Conservation (phyloP, 2,329 filamentous ascomycete genomes). For the Fusarium sublunatum region DNA sequence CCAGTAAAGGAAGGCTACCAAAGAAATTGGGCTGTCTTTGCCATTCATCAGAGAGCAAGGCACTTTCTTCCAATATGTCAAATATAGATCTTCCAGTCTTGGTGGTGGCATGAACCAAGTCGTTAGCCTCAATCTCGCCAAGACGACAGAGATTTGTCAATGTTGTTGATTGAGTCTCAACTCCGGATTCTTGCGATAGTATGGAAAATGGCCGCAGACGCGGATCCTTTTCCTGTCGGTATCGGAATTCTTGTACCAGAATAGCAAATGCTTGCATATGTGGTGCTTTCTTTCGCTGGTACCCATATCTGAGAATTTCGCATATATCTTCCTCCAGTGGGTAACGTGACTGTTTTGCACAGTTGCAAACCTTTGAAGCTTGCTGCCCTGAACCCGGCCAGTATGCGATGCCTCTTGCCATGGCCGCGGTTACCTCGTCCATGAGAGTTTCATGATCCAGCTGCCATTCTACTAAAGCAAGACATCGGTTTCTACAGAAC, state of each 20-base stretch:
- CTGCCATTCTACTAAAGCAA: accelerated
- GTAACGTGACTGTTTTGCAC: accelerated
- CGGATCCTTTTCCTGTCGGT: background rate
- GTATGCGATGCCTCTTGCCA: background rate
- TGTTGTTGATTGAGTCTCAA: background rate
- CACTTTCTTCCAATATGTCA: background rate
- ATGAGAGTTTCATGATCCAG: background rate
- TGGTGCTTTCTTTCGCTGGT: background rate
- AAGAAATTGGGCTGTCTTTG: background rate
- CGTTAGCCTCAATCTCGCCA: background rate
- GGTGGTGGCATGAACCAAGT: background rate
- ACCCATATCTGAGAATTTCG: background rate
- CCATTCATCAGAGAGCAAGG: background rate
- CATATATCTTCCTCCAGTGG: background rate
- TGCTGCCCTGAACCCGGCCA: background rate
- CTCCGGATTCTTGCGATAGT: too few relatives aligned
- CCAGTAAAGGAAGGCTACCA: too few relatives aligned
- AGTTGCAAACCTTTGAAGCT: background rate
- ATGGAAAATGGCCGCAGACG: too few relatives aligned
- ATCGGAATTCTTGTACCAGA: background rate
- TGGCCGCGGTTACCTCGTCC: accelerated
- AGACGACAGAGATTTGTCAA: background rate
- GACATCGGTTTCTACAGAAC: background rate
- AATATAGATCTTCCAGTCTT: background rate
- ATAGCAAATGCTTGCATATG: background rate